Conservation (phyloP, 352 stramenopile genomes). For the Pythium monospermum region DNA sequence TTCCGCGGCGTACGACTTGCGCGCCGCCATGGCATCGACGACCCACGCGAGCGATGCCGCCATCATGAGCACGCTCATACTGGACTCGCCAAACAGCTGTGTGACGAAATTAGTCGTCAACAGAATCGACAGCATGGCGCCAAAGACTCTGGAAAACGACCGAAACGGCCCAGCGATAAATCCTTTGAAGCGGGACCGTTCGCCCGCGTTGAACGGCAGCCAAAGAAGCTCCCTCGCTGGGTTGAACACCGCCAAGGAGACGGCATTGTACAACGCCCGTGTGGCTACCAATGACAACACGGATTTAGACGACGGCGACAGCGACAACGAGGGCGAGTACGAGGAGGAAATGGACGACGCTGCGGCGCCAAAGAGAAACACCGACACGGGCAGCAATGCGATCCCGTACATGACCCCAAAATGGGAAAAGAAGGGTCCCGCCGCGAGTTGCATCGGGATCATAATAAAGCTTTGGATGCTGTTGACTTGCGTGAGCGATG, state of each 20-base stretch:
- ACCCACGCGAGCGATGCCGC: slow-evolving; percentile 55
- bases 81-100: slow-evolving; percentile 39
- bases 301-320: slow-evolving; percentile 28
- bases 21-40: slow-evolving; percentile 59
- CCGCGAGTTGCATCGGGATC: slow-evolving; percentile 80
- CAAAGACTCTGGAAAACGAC: slow-evolving; percentile 72
- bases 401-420: slow-evolving; percentile 88
- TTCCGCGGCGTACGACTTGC: slow-evolving; percentile 79
- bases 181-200: slow-evolving; percentile 70
- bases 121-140: slow-evolving; percentile 64
- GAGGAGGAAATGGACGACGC: slow-evolving; percentile 59
- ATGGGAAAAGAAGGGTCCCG: slow-evolving; percentile 73
- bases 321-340: slow-evolving; percentile 26
- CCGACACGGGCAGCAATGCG: slow-evolving; percentile 52
- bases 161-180: slow-evolving; percentile 79
- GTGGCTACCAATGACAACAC: slow-evolving; percentile 55
- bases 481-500: slow-evolving; percentile 71
- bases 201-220: slow-evolving; percentile 69
- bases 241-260: slow-evolving; percentile 81
- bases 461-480: slow-evolving; percentile 83
- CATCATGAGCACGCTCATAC: slow-evolving; percentile 65
- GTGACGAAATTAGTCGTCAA: slow-evolving; percentile 46
- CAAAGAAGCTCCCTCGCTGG: slow-evolving; percentile 80
- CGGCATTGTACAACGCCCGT: slow-evolving; percentile 72
- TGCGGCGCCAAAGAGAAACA: slow-evolving; percentile 60